These are phyloP conservation scores for Penicillium sp. DNA, from an alignment of 2,329 filamentous ascomycete genomes.

Conservation along the genomic window DNA sequence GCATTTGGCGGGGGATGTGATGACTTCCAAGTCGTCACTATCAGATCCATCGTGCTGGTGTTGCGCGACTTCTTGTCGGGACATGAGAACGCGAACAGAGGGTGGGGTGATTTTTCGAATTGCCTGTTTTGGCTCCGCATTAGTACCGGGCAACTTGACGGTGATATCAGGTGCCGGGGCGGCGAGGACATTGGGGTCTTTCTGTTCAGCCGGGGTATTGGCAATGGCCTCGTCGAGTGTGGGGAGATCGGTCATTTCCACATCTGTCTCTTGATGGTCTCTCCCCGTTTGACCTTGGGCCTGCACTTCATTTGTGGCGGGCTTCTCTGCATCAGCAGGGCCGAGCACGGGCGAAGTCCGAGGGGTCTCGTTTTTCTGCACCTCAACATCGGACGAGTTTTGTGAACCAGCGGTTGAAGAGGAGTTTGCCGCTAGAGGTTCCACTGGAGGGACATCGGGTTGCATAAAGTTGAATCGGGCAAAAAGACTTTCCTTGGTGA, in stretches of 20 bases:
- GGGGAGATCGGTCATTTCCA: slow-evolving; percentile 44
- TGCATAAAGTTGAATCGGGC: slow-evolving; percentile 77
- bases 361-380: slow-evolving; percentile 61
- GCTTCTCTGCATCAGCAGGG: slow-evolving; percentile 20
- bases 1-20: slow-evolving; percentile 49
- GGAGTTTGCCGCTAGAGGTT: slow-evolving; percentile 34
- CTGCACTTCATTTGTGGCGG: neutral
- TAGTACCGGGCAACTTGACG: neutral
- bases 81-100: slow-evolving; percentile 45
- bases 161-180: neutral
- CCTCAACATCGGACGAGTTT: slow-evolving; percentile 49
- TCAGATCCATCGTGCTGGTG: slow-evolving; percentile 50
- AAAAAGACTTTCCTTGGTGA: slow-evolving; percentile 80
- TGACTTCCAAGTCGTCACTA: slow-evolving; percentile 66
- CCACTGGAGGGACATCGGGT: slow-evolving; percentile 36
- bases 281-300: neutral
- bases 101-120: slow-evolving; percentile 30
- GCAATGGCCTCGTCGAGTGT: slow-evolving; percentile 43
- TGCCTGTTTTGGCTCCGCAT: slow-evolving; percentile 29
- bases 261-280: slow-evolving; percentile 19
- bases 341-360: slow-evolving; percentile 67
- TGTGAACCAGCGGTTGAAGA: slow-evolving; percentile 57
- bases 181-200: slow-evolving; percentile 9
- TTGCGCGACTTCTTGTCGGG: slow-evolving; percentile 42
- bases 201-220: slow-evolving; percentile 27